A percentile compares a stretch with the other conserved stretches of the same genome.
Conservation (phyloP, 2,329 filamentous ascomycete species). For the Monilinia aucupariae region DNA sequence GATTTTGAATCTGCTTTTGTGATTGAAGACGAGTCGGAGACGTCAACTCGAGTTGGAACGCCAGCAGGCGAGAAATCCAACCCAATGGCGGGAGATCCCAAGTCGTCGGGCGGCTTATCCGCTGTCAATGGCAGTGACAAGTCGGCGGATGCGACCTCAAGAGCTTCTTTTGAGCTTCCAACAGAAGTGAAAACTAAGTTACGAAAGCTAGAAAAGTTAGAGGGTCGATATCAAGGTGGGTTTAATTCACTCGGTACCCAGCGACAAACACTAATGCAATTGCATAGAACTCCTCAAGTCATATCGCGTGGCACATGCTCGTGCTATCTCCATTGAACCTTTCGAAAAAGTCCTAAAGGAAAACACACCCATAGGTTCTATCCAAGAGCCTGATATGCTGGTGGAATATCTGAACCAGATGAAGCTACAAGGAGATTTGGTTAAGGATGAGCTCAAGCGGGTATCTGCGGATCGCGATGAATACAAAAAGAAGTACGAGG, state of each 20-base stretch:
- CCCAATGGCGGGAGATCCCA: constrained; percentile 23
- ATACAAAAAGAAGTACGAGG: constrained; percentile 70
- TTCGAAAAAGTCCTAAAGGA: constrained; percentile 90
- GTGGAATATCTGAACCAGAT: constrained; percentile 87
- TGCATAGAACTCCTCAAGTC: constrained; percentile 74
- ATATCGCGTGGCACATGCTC: constrained; percentile 84
- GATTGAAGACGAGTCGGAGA: constrained; percentile 73
- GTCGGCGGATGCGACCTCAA: constrained; percentile 21
- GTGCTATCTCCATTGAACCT: constrained; percentile 80
- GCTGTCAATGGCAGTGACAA: constrained; percentile 32
- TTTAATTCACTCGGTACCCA: neutral
- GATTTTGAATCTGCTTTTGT: constrained; percentile 84
- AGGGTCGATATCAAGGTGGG: constrained; percentile 77
- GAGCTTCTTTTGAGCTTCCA: constrained; percentile 44
- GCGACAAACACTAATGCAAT: constrained; percentile 20
- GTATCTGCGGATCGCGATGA: constrained; percentile 77
- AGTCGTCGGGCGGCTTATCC: constrained; percentile 22
- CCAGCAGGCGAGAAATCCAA: constrained; percentile 40
- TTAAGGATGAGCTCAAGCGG: constrained; percentile 86
- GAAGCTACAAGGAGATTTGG: constrained; percentile 82
- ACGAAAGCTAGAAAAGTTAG: constrained; percentile 83
- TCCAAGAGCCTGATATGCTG: constrained; percentile 75
- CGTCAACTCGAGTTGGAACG: constrained; percentile 56
- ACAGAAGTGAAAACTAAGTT: constrained; percentile 70
- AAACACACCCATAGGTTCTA: constrained; percentile 84